These are phyloP conservation scores for Cardamine occulta DNA, from an alignment of 345 rosid species.

Conservation along the genomic window DNA sequence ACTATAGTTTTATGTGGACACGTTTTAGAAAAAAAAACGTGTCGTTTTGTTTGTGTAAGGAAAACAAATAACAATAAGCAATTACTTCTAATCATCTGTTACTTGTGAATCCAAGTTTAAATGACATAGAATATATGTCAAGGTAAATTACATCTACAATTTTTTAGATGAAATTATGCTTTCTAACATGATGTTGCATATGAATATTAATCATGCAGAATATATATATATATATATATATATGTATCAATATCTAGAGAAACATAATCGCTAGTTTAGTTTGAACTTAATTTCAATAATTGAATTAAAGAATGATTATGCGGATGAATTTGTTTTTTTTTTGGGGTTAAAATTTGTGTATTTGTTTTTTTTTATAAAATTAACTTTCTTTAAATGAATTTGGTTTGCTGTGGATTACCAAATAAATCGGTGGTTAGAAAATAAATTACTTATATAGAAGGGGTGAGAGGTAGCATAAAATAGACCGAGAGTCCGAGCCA, in stretches of 20 bases:
- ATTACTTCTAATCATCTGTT: not conserved
- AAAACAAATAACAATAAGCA: not conserved
- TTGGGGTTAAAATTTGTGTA: no score
- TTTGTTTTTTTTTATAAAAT: no score
- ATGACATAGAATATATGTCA: not conserved
- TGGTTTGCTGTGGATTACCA: not conserved
- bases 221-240: no score
- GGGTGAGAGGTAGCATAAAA: not conserved
- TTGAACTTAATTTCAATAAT: no score
- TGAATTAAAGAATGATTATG: no score
- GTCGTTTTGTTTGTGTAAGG: not conserved
- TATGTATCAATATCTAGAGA: not conserved
- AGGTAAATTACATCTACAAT: not conserved
- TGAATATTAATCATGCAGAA: not conserved
- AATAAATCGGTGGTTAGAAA: not conserved
- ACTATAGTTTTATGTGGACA: not conserved
- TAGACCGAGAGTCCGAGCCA: slow-evolving; percentile 6
- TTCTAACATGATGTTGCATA: not conserved
- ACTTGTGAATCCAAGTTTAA: not conserved
- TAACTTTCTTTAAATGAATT: not conserved
- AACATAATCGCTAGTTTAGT: not conserved
- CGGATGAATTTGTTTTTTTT: no score
- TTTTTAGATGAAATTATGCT: not conserved
- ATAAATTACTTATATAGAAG: not conserved
- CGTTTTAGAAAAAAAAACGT: not conserved